Evolutionary conservation across 257 asterid species (phyloP).

Genomic region (Penstemon newberryi): DNA sequence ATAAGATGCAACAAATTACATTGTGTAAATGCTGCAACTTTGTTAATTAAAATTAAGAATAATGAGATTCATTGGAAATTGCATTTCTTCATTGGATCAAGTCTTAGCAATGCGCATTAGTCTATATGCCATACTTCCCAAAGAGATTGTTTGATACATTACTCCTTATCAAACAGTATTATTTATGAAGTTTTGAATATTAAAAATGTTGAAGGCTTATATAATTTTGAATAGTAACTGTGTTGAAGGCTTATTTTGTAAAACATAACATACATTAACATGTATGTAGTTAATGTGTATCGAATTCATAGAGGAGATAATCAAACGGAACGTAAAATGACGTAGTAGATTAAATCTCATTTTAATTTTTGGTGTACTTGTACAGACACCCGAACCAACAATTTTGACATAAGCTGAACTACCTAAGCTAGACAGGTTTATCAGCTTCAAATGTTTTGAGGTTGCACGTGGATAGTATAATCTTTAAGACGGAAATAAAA

Average conservation of each 20-base stretch:
- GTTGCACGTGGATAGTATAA: background rate
- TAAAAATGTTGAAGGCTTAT: no score
- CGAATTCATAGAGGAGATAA: slow-evolving; percentile 8
- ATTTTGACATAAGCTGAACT: background rate
- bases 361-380: background rate
- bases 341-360: background rate
- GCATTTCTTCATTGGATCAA: background rate
- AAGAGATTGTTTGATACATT: background rate
- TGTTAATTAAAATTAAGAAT: no score
- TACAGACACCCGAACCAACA: background rate
- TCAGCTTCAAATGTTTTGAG: background rate
- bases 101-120: background rate
- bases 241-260: no score
- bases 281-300: no score
- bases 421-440: background rate
- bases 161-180: background rate
- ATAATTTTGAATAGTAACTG: no score
- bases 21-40: background rate
- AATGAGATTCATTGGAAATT: background rate
- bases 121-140: background rate
- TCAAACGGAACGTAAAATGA: background rate
- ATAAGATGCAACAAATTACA: background rate
- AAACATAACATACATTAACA: no score
- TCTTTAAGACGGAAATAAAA: background rate
- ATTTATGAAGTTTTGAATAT: no score